phyloP scores from a whole-genome alignment of 1,139 yeast genomes.

The Candida anutae region DNA sequence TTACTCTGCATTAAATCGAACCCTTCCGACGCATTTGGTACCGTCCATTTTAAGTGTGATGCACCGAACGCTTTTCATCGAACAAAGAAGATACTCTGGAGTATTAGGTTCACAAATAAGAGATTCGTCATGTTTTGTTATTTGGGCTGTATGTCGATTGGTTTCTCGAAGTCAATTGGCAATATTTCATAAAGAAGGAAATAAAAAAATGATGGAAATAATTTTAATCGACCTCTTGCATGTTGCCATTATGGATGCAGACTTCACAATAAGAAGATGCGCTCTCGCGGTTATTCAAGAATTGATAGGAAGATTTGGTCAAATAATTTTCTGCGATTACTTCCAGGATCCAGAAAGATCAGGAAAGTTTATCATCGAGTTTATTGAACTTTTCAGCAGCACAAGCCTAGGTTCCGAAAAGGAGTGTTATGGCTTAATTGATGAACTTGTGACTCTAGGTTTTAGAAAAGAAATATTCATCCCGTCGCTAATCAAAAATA shows the following conservation, averaged over 20 bases:
- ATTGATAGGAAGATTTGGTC: constrained; percentile 67
- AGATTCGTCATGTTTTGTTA: constrained; percentile 76
- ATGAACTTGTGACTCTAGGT: constrained; percentile 21
- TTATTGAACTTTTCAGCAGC: constrained; percentile 46
- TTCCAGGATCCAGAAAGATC: constrained; percentile 10
- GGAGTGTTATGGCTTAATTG: constrained; percentile 17
- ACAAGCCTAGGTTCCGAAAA: constrained; percentile 9
- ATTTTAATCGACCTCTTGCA: constrained; percentile 40
- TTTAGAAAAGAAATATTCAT: constrained; percentile 19
- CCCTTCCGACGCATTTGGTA: constrained; percentile 18
- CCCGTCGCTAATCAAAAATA: constrained; percentile 16
- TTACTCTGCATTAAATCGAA: constrained; percentile 21
- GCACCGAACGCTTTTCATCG: constrained; percentile 45
- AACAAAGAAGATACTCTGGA: constrained; percentile 41
- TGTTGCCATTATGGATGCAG: constrained; percentile 62
- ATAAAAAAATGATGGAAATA: constrained; percentile 13
- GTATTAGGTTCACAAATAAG: constrained; percentile 62
- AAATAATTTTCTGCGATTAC: constrained; percentile 12
- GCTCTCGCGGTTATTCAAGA: constrained; percentile 86
- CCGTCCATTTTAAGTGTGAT: constrained; percentile 22
- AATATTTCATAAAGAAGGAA: constrained; percentile 1
- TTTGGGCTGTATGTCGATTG: constrained; percentile 34
- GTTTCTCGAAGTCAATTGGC: constrained; percentile 8
- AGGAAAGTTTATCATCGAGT: constrained; percentile 35
- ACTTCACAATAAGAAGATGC: constrained; percentile 69